Base-by-base conservation (phyloP, 768 basidiomycete genomes). In the Tremella yokohamensis region DNA sequence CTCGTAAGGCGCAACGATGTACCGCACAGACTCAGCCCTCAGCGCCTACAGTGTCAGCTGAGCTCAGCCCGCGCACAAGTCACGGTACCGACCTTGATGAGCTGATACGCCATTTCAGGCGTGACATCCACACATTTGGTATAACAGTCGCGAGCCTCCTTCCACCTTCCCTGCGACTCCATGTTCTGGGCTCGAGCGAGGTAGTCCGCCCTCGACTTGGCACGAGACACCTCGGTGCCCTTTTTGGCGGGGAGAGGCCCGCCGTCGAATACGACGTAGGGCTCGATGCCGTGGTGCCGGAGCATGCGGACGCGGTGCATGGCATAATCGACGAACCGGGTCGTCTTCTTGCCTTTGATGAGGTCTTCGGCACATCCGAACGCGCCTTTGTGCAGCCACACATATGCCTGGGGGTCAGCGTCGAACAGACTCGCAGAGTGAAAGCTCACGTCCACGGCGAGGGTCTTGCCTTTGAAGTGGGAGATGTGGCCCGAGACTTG, bases 1-100 rank as follows among this genome's bases (percentile, higher is more conserved):
- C 80, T 99, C 96, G 76, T 98, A 99, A 0, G 96, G 96, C 3
- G 96, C 94, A 16, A 98, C 96, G 39, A 98, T 80, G 72, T 94
- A 96, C 18, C 82, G 74, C 8, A 98, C 83, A 16, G 79, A 78
- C 70, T 96, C 93, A 11, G 87, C 88, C 49, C 83, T 83, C 29
- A 99, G 80, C 11, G 89, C 93, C 93, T 98, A 64, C 4, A n/a
- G 16, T n/a, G 20, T 57, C 50, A 39, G 52, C 2, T 29, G 49
- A 22, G 40, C 12, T 8, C 25, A 24, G 26, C 16, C 7, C 16
- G 11, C n/a, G 39, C 37, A 42, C 12, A 34, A 1, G 29, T 34
- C 29, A 34, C 6, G 6, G 4, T 24, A 52, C 73, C 45, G 62
- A 88, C 94, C 83, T 99, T 98, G 80, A 98, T 96, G 63, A 97